A percentile compares a stretch with the other conserved stretches of the same genome.
These are phyloP conservation scores for Scleromitrula shiraiana DNA, from an alignment of 2,329 filamentous ascomycete genomes.

Conservation along the genomic window DNA sequence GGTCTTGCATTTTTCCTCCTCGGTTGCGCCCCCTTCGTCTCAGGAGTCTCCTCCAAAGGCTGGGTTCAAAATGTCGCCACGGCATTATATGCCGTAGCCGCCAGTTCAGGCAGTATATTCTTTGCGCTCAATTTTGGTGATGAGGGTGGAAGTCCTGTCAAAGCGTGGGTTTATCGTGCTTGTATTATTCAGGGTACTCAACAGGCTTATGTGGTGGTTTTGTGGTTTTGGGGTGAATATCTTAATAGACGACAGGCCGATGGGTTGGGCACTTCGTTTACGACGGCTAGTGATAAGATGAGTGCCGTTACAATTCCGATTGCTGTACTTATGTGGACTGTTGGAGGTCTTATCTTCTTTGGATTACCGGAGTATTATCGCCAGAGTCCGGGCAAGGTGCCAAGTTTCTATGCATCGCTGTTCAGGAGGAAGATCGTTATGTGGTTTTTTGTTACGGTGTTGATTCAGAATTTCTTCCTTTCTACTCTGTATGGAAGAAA, in stretches of 20 bases:
- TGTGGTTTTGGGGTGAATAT: constrained; percentile 60
- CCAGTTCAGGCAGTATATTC: constrained; percentile 54
- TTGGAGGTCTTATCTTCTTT: constrained; percentile 47
- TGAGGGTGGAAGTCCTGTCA: constrained; percentile 53
- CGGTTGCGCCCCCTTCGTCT: constrained; percentile 49
- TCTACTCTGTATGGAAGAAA: constrained; percentile 59
- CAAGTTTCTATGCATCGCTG: constrained; percentile 56
- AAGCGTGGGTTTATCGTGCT: constrained; percentile 59
- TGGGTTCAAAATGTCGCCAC: constrained; percentile 49
- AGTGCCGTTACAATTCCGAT: constrained; percentile 49
- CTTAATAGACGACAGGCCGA: constrained; percentile 14
- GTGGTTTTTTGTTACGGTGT: constrained; percentile 58
- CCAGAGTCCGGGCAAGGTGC: constrained; percentile 53
- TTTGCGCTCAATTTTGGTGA: constrained; percentile 61
- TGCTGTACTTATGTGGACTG: constrained; percentile 46
- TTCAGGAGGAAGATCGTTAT: constrained; percentile 55
- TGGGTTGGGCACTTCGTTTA: constrained; percentile 31
- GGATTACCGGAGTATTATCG: constrained; percentile 62
- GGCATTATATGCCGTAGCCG: constrained; percentile 53
- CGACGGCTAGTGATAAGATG: constrained; percentile 34
- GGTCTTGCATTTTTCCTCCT: constrained; percentile 54
- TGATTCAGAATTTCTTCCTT: constrained; percentile 32
- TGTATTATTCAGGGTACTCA: constrained; percentile 60
- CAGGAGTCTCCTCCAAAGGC: constrained; percentile 33
- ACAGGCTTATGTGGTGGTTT: constrained; percentile 54